Evolutionary conservation across 345 rosid genomes (phyloP).

Genomic region (Corchorus olitorius): DNA sequence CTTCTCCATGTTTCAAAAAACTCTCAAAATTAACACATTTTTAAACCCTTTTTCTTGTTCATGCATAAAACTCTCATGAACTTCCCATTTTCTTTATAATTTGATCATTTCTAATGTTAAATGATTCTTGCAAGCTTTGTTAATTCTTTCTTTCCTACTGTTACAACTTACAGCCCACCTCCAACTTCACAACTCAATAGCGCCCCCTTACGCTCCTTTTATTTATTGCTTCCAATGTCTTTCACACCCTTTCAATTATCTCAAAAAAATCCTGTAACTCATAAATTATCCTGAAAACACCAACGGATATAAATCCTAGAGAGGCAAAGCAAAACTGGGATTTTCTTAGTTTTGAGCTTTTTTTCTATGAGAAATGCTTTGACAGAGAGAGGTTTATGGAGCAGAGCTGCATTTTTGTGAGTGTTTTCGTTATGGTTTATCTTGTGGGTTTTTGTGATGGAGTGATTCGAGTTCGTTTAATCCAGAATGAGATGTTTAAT

Average conservation of each 20-base stretch:
- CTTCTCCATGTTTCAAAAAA: slow-evolving; percentile 7
- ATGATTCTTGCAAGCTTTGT: too few relatives aligned
- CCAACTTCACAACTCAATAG: not conserved
- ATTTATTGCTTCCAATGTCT: slow-evolving; percentile 55
- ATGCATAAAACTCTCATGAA: not conserved
- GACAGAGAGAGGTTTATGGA: not conserved
- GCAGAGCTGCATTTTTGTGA: not conserved
- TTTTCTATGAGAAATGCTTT: not conserved
- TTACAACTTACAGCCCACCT: too few relatives aligned
- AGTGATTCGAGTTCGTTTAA: not conserved
- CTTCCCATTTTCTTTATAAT: not conserved
- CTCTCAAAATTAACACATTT: not conserved
- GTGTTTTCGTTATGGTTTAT: not conserved
- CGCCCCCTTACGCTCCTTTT: slow-evolving; percentile 42
- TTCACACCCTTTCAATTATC: slow-evolving; percentile 47
- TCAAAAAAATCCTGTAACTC: not conserved
- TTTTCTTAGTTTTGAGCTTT: not conserved
- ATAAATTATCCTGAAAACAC: not conserved
- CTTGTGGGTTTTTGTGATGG: not conserved
- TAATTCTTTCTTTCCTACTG: too few relatives aligned
- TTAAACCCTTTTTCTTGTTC: not conserved
- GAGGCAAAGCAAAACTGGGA: not conserved
- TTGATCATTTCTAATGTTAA: too few relatives aligned
- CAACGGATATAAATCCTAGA: not conserved
- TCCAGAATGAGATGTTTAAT: not conserved